Evolutionary conservation across 2,329 filamentous ascomycete species (phyloP).

Genomic region (Leptosphaerulina australis): DNA sequence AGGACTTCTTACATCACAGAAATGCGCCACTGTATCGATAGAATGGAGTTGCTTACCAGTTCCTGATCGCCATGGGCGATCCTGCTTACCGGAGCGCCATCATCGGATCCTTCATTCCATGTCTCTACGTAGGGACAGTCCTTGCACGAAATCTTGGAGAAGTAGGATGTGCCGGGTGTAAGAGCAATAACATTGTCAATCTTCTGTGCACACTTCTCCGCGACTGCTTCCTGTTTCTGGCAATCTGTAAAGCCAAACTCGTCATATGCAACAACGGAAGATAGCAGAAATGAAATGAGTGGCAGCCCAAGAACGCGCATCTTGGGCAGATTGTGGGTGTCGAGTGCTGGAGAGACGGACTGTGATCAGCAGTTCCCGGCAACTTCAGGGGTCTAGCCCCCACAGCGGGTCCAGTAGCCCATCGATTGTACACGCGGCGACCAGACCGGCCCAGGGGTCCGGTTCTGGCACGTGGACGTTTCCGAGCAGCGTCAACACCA

Average conservation of each 20-base stretch:
- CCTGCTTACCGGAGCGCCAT: slow-evolving; percentile 6
- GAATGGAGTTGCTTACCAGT: slow-evolving; percentile 31
- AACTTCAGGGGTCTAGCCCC: slow-evolving; percentile 9
- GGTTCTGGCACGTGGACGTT: background rate
- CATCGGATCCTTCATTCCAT: slow-evolving; percentile 3
- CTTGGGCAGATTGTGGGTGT: slow-evolving; percentile 17
- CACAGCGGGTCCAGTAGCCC: slow-evolving; percentile 5
- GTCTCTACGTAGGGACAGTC: slow-evolving; percentile 31
- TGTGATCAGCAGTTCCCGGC: slow-evolving; percentile 7
- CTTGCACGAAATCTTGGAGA: slow-evolving; percentile 40
- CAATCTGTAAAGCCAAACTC: slow-evolving; percentile 27
- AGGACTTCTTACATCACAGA: background rate
- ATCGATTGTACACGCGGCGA: slow-evolving; percentile 8
- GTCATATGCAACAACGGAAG: slow-evolving; percentile 9
- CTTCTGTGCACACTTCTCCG: slow-evolving; percentile 30
- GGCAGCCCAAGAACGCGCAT: slow-evolving; percentile 17
- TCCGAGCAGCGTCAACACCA: background rate
- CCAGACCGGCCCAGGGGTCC: slow-evolving; percentile 4
- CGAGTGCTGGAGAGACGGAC: slow-evolving; percentile 6
- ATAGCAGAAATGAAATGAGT: slow-evolving; percentile 20
- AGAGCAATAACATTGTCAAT: slow-evolving; percentile 34
- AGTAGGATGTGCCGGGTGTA: slow-evolving; percentile 33
- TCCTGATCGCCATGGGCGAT: slow-evolving; percentile 29
- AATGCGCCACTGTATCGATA: background rate
- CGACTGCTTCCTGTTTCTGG: slow-evolving; percentile 9